Percentiles rank a stretch among this genome's conserved stretches.
These are phyloP conservation scores for Tuber aestivum DNA, from an alignment of 495 filamentous ascomycete species.

Conservation along the genomic window DNA sequence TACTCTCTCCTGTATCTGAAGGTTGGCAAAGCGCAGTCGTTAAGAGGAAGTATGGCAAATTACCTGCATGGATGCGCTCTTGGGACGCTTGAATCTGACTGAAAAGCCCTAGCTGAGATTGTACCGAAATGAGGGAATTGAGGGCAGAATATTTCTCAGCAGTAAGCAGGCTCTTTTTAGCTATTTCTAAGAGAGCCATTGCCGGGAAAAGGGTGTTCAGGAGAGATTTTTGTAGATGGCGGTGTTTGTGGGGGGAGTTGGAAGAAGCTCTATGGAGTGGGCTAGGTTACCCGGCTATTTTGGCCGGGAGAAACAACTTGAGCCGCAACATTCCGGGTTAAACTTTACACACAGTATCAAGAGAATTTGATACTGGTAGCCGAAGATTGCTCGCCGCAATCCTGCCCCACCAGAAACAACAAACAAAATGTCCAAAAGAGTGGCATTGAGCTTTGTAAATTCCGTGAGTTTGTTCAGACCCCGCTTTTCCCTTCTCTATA, in stretches of 20 bases:
- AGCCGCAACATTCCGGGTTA: background rate
- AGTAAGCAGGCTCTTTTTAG: background rate
- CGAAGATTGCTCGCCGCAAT: background rate
- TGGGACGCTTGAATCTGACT: conserved; percentile 14
- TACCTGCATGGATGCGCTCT: conserved; percentile 9
- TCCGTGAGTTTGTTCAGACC: background rate
- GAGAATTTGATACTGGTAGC: background rate
- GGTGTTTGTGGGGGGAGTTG: background rate
- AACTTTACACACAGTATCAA: background rate
- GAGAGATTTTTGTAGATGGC: background rate
- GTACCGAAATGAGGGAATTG: conserved; percentile 1
- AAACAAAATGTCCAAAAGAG: background rate
- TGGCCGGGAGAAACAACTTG: background rate
- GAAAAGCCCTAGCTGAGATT: conserved; percentile 21
- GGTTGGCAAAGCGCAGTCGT: background rate
- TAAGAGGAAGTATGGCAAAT: background rate
- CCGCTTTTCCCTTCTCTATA: background rate
- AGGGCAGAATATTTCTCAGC: background rate
- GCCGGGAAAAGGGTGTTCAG: background rate
- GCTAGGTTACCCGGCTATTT: background rate
- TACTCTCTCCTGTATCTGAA: conserved; percentile 11
- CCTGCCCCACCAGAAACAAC: background rate
- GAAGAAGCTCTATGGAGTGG: background rate
- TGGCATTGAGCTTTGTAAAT: background rate
- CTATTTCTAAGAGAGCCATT: background rate